Conservation (phyloP, 2,329 filamentous ascomycete species). For the Pseudogymnoascus sp. region DNA sequence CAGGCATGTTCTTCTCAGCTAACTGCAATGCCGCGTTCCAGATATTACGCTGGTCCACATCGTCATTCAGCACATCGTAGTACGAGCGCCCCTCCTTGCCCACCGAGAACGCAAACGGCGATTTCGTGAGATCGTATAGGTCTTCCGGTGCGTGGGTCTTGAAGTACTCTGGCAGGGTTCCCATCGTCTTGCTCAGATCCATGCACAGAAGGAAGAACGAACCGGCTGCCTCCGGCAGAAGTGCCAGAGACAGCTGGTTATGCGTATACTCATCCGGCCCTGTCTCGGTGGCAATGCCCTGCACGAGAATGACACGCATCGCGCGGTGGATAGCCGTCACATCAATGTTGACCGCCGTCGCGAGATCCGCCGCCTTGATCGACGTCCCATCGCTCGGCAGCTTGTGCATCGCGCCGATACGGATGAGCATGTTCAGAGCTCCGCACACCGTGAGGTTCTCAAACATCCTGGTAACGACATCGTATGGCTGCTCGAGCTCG, state of each 20-base stretch:
- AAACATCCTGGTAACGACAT: constrained; percentile 17
- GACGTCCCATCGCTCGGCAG: constrained; percentile 13
- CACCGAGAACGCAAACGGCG: constrained; percentile 16
- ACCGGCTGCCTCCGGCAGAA: constrained; percentile 26
- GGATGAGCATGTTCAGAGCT: constrained; percentile 19
- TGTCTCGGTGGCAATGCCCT: constrained; percentile 28
- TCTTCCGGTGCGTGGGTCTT: constrained; percentile 17
- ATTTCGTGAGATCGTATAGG: constrained; percentile 18
- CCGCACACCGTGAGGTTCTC: constrained; percentile 19
- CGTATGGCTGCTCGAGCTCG: constrained; percentile 17
- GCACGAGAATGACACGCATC: constrained; percentile 27
- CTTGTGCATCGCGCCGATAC: constrained; percentile 18
- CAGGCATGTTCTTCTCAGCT: constrained; percentile 15
- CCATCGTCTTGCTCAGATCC: constrained; percentile 12
- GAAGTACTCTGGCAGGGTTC: constrained; percentile 18
- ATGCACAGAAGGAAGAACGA: constrained; percentile 27
- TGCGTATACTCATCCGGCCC: constrained; percentile 28
- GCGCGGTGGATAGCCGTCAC: constrained; percentile 27
- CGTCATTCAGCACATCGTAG: constrained; percentile 17
- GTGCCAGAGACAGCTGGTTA: constrained; percentile 26
- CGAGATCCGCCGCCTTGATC: constrained; percentile 20
- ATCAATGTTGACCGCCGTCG: constrained; percentile 24
- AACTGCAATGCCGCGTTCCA: constrained; percentile 20
- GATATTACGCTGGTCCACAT: constrained; percentile 13
- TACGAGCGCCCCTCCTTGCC: constrained; percentile 19